These are phyloP conservation scores for Euphrasia arctica DNA, from an alignment of 305 asterid genomes.

Conservation along the genomic window DNA sequence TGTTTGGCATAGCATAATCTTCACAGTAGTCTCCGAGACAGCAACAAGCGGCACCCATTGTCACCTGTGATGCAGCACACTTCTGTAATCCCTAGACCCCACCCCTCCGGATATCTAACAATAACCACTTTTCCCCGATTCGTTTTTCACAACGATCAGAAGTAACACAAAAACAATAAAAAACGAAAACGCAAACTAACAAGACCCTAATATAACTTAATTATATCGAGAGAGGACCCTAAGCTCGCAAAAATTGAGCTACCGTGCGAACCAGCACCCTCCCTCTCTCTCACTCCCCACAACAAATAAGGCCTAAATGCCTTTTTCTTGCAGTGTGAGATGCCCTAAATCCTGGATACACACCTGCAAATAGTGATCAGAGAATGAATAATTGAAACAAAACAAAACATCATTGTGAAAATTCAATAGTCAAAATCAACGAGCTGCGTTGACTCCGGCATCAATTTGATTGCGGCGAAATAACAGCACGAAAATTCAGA, in stretches of 20 bases:
- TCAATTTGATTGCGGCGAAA: not conserved
- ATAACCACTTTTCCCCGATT: slow-evolving; percentile 8
- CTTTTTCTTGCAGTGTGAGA: slow-evolving; percentile 20
- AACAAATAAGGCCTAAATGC: slow-evolving; percentile 27
- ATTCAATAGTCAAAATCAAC: not conserved
- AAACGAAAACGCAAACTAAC: slow-evolving; percentile 1
- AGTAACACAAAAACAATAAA: slow-evolving; percentile 25
- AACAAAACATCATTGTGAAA: not conserved
- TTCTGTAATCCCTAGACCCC: slow-evolving; percentile 25
- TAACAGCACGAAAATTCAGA: slow-evolving; percentile 8
- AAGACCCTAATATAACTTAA: slow-evolving; percentile 8
- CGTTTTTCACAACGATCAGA: slow-evolving; percentile 25
- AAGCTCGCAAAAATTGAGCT: slow-evolving; percentile 36
- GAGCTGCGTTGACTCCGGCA: not conserved
- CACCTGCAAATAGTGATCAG: slow-evolving; percentile 32
- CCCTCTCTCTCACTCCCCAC: slow-evolving; percentile 33
- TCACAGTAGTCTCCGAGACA: slow-evolving; percentile 76
- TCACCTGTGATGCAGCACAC: slow-evolving; percentile 21
- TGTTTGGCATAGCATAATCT: slow-evolving; percentile 64
- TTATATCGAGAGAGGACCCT: slow-evolving; percentile 52
- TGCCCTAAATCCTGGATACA: slow-evolving; percentile 16
- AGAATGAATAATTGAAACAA: slow-evolving; percentile 10
- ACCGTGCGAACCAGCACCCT: slow-evolving; percentile 53
- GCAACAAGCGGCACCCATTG: slow-evolving; percentile 91
- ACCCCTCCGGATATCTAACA: slow-evolving; percentile 24